phyloP scores from a whole-genome alignment of 768 basidiomycete species.

The Lactarius tabidus region DNA sequence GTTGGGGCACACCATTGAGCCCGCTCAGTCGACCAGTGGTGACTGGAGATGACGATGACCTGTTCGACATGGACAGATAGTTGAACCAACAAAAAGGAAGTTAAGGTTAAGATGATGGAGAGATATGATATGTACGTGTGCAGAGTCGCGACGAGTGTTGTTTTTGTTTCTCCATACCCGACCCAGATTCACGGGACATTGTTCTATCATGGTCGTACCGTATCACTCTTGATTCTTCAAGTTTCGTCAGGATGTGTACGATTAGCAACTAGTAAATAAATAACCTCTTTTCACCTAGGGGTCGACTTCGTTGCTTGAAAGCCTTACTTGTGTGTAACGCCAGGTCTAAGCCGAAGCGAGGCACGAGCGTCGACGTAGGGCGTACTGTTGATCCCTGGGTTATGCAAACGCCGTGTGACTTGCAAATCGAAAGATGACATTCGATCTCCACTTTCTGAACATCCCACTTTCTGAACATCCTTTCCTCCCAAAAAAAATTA shows the following conservation, averaged over 20 bases:
- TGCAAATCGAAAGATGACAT: too few relatives aligned
- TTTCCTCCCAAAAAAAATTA: too few relatives aligned
- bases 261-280: conserved; percentile 15
- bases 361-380: too few relatives aligned
- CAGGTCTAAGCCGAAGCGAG: too few relatives aligned
- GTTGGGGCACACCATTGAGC: conserved; percentile 45
- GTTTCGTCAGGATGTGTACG: conserved; percentile 11
- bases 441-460: too few relatives aligned
- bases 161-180: conserved; percentile 22
- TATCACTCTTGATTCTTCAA: conserved; percentile 17
- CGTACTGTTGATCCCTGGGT: too few relatives aligned
- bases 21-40: conserved; percentile 59
- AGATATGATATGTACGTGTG: conserved; percentile 17
- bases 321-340: too few relatives aligned
- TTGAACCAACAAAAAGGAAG: conserved; percentile 25
- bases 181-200: conserved; percentile 13
- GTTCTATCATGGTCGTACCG: conserved; percentile 11
- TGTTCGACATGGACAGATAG: conserved; percentile 64
- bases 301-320: too few relatives aligned
- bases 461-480: too few relatives aligned
- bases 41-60: conserved; percentile 59
- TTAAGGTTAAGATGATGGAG: too few relatives aligned
- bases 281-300: too few relatives aligned
- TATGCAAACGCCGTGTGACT: too few relatives aligned
- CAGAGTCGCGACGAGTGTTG: conserved; percentile 7